These are phyloP conservation scores for Myriosclerotinia scirpicola DNA, from an alignment of 2,329 filamentous ascomycete species.

Conservation along the genomic window DNA sequence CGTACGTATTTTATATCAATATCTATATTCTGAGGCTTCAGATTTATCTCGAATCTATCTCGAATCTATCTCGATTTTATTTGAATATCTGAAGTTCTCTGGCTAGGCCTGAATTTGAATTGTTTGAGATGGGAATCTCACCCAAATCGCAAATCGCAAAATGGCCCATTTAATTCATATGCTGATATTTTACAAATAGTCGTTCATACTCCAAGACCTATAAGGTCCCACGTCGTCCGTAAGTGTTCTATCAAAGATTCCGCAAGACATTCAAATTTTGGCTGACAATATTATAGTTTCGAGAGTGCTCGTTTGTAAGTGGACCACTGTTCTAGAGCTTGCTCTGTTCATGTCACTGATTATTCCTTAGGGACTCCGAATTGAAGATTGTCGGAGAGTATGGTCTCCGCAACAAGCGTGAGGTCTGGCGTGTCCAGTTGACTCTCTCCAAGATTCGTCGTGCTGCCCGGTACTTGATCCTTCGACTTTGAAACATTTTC, in stretches of 20 bases:
- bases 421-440: slow-evolving; percentile 99
- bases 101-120: neutral
- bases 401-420: slow-evolving; percentile 99
- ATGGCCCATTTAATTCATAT: neutral
- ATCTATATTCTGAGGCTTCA: slow-evolving; percentile 1
- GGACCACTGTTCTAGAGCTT: slow-evolving; percentile 99
- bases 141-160: neutral
- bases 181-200: slow-evolving; percentile 17
- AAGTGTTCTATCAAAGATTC: slow-evolving; percentile 24
- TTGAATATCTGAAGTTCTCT: neutral
- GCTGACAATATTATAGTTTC: slow-evolving; percentile 63
- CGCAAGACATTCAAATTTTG: slow-evolving; percentile 6
- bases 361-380: slow-evolving; percentile 84
- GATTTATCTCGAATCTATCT: neutral
- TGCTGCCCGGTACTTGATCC: slow-evolving; percentile 84
- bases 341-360: slow-evolving; percentile 97
- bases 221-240: slow-evolving; percentile 88
- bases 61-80: neutral
- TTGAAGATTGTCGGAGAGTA: slow-evolving; percentile 99
- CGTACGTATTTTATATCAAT: slow-evolving; percentile 28
- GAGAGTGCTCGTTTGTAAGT: slow-evolving; percentile 99
- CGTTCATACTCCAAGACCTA: slow-evolving; percentile 96
- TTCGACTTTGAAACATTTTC: neutral
- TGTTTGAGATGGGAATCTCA: neutral
- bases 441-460: slow-evolving; percentile 99